These are phyloP conservation scores for Rhexocercosporidium sp. DNA, from an alignment of 2,329 filamentous ascomycete genomes.

Conservation along the genomic window DNA sequence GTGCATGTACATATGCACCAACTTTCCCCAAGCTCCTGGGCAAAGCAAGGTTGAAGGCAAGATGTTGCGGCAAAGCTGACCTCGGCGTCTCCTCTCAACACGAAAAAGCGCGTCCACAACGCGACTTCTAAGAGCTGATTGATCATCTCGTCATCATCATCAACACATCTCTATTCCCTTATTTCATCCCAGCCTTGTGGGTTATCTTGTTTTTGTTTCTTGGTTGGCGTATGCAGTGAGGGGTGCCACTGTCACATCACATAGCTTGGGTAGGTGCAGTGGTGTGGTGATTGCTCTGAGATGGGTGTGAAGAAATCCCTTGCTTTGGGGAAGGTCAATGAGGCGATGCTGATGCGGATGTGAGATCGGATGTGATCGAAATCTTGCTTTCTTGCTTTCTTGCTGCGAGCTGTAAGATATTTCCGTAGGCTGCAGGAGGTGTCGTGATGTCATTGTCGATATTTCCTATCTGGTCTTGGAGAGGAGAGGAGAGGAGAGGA, in stretches of 20 bases:
- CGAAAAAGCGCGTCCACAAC: not conserved
- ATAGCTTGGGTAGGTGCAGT: not conserved
- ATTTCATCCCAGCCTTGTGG: not conserved
- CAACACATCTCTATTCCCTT: too few relatives aligned
- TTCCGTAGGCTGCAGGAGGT: not conserved
- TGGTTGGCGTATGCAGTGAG: not conserved
- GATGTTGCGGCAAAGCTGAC: not conserved
- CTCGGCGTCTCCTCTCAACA: not conserved
- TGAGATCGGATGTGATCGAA: not conserved
- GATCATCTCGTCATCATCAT: not conserved
- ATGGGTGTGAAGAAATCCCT: not conserved
- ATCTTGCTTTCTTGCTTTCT: not conserved
- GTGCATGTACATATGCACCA: not conserved
- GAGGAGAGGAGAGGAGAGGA: not conserved
- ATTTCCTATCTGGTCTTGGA: not conserved
- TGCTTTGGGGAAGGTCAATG: not conserved
- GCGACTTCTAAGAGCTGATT: not conserved
- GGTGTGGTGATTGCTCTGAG: not conserved
- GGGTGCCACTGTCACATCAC: slow-evolving; percentile 1
- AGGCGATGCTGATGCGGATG: not conserved
- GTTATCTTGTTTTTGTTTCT: not conserved
- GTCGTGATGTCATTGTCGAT: slow-evolving; percentile 2
- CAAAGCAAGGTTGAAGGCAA: too few relatives aligned
- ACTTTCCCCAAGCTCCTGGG: not conserved
- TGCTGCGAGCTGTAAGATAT: not conserved